phyloP scores from a whole-genome alignment of 257 asterid species.

The Fraxinus cuspidata region DNA sequence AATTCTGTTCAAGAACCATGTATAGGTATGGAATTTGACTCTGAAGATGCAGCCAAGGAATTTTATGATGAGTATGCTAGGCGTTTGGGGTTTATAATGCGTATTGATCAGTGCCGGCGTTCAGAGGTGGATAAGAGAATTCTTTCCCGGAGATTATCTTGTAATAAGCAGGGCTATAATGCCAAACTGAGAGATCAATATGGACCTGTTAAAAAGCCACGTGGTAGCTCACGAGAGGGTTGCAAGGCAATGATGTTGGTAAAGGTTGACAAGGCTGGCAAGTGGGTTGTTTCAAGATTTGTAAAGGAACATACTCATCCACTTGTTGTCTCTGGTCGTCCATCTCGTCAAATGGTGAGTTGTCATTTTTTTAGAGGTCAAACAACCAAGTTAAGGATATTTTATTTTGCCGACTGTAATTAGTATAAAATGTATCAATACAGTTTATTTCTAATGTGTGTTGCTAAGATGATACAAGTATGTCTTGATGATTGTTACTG shows the following conservation, averaged over 20 bases:
- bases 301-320: slow-evolving; percentile 43
- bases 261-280: slow-evolving; percentile 41
- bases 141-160: slow-evolving; percentile 48
- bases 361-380: not conserved
- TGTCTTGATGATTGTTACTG: not conserved
- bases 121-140: slow-evolving; percentile 53
- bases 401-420: not conserved
- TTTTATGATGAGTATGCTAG: slow-evolving; percentile 49
- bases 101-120: slow-evolving; percentile 54
- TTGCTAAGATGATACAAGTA: not conserved
- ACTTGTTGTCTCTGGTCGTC: slow-evolving; percentile 24
- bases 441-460: not conserved
- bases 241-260: slow-evolving; percentile 62
- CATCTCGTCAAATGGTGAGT: slow-evolving; percentile 32
- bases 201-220: slow-evolving; percentile 38
- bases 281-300: slow-evolving; percentile 46
- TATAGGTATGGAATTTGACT: slow-evolving; percentile 54
- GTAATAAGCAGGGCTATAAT: slow-evolving; percentile 58
- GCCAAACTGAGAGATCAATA: slow-evolving; percentile 38
- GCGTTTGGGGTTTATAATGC: slow-evolving; percentile 47
- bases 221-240: slow-evolving; percentile 52
- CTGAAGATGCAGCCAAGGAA: slow-evolving; percentile 50
- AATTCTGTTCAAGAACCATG: slow-evolving; percentile 33
- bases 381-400: not conserved
- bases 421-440: not conserved